A percentile compares a stretch with the other conserved stretches of the same genome.
Evolutionary conservation across 208 protist species (phyloP).

Genomic region (Trypanosoma grayi): DNA sequence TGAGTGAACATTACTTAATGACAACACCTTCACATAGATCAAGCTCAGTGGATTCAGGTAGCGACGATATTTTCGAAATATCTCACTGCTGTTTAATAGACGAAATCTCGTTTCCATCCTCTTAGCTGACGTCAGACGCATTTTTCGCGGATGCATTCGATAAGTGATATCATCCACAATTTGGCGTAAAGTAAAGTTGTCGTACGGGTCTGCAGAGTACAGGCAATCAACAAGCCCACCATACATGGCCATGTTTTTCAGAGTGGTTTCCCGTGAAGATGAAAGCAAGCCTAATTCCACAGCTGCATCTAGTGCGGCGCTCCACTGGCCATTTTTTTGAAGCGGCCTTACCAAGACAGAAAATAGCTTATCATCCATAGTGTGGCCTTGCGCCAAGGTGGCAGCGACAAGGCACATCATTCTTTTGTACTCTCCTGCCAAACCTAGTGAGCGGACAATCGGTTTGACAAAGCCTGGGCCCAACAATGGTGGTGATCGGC

Average conservation of each 20-base stretch:
- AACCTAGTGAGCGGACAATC: constrained; percentile 55
- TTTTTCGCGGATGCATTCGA: constrained; percentile 48
- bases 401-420: constrained; percentile 47
- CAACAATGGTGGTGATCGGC: constrained; percentile 9
- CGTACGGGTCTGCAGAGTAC: constrained; percentile 64
- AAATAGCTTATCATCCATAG: constrained; percentile 45
- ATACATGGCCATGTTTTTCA: constrained; percentile 30
- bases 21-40: constrained; percentile 45
- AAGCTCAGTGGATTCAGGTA: constrained; percentile 45
- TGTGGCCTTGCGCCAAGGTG: constrained; percentile 52
- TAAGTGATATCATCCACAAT: constrained; percentile 51
- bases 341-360: constrained; percentile 50
- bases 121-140: background rate
- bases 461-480: constrained; percentile 47
- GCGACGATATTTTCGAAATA: constrained; percentile 42
- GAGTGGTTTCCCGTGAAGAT: constrained; percentile 32
- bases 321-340: constrained; percentile 49
- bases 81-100: constrained; percentile 38
- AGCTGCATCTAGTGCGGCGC: constrained; percentile 45
- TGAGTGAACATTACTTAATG: constrained; percentile 46
- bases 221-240: constrained; percentile 56
- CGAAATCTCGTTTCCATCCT: constrained; percentile 44
- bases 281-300: constrained; percentile 53
- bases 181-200: constrained; percentile 40
- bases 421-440: constrained; percentile 26